Evolutionary conservation across 495 filamentous ascomycete genomes (phyloP).

Genomic region (Lasiosphaeria hispida): DNA sequence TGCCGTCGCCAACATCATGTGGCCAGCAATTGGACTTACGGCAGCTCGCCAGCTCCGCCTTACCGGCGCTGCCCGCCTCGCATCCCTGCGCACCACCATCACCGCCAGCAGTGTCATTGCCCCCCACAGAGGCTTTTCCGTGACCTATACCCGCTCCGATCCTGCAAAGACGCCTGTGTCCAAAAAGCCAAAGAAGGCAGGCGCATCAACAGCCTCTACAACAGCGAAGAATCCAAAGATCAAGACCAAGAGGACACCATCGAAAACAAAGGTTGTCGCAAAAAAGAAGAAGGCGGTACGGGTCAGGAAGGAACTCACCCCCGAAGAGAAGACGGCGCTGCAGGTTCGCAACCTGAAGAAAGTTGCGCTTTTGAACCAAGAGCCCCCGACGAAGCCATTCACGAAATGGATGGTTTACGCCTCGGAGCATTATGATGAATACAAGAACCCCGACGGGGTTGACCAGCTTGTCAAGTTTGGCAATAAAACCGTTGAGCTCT

Average conservation of each 20-base stretch:
- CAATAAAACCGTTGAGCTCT: no score
- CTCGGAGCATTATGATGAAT: conserved; percentile 9
- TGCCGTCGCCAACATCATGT: conserved; percentile 24
- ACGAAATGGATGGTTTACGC: conserved; percentile 25
- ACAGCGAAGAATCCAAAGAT: conserved; percentile 25
- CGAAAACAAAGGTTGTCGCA: conserved; percentile 19
- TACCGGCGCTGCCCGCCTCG: conserved; percentile 6
- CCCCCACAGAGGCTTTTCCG: conserved; percentile 14
- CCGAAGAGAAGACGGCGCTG: neutral
- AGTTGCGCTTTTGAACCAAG: conserved; percentile 17
- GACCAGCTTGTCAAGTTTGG: no score
- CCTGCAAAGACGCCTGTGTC: conserved; percentile 9
- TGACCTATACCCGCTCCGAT: conserved; percentile 5
- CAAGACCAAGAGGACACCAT: conserved; percentile 19
- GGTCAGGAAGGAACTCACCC: conserved; percentile 19
- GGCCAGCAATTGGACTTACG: conserved; percentile 27
- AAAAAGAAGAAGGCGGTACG: conserved; percentile 22
- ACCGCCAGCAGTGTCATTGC: conserved; percentile 12
- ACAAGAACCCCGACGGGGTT: no score
- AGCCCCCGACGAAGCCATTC: conserved; percentile 17
- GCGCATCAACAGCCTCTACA: neutral
- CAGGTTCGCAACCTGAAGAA: neutral
- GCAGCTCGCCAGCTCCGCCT: conserved; percentile 24
- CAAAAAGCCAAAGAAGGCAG: conserved; percentile 17
- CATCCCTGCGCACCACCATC: neutral